phyloP scores from a whole-genome alignment of 176 grass and related monocot genomes.

The Triticum timopheevii region DNA sequence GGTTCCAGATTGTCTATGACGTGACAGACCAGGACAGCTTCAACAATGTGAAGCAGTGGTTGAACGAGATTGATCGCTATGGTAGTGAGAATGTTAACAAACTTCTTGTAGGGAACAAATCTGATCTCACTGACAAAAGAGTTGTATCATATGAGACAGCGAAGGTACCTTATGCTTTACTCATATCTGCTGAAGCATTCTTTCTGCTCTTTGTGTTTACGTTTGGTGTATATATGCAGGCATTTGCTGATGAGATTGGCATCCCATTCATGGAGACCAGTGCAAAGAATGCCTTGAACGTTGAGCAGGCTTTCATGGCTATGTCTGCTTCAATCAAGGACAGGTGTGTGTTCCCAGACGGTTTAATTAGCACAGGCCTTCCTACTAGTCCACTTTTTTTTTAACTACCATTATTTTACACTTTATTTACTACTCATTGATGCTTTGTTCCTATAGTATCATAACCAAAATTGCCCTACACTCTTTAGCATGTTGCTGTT shows the following conservation, averaged over 20 bases:
- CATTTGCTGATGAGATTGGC: constrained; percentile 90
- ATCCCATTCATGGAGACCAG: constrained; percentile 94
- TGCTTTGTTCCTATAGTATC: not conserved
- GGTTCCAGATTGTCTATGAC: constrained; percentile 81
- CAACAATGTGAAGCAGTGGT: constrained; percentile 93
- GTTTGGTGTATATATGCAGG: constrained; percentile 33
- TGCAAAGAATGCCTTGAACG: constrained; percentile 86
- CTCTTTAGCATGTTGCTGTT: not conserved
- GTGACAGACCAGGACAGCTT: constrained; percentile 96
- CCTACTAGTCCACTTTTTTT: not conserved
- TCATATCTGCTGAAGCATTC: not conserved
- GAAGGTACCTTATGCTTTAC: constrained; percentile 49
- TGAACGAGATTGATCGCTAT: constrained; percentile 91
- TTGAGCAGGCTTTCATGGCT: constrained; percentile 84
- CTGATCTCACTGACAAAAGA: constrained; percentile 76
- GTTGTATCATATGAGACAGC: constrained; percentile 82
- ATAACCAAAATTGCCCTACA: not conserved
- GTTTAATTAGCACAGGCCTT: not conserved
- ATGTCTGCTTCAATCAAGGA: constrained; percentile 73
- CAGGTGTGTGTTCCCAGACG: constrained; percentile 48
- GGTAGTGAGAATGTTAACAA: constrained; percentile 92
- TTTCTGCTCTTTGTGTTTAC: not conserved
- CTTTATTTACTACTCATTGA: not conserved
- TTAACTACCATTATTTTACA: not conserved
- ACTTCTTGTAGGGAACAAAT: constrained; percentile 93